These are phyloP conservation scores for Trichosporon coremiiforme DNA, from an alignment of 1,284 basidiomycete species.

Conservation along the genomic window DNA sequence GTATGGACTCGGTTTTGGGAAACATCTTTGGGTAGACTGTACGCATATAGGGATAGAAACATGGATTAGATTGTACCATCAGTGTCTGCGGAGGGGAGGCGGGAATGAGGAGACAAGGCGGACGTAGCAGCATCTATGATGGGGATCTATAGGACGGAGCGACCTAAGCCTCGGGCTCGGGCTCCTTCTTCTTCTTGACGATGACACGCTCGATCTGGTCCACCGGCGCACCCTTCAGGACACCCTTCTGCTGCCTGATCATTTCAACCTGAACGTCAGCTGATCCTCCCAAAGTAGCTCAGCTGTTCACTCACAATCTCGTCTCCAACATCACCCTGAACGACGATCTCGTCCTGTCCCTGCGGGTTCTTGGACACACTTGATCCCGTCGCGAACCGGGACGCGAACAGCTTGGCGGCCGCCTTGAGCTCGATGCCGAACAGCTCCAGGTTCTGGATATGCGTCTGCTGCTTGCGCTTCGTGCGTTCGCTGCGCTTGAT, in stretches of 20 bases:
- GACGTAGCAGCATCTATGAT: not conserved
- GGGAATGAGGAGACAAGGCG: not conserved
- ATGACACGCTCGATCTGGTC: slow-evolving; percentile 46
- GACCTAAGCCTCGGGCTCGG: slow-evolving; percentile 29
- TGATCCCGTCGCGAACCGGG: slow-evolving; percentile 88
- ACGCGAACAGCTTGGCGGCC: slow-evolving; percentile 85
- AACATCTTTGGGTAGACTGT: slow-evolving; percentile 49
- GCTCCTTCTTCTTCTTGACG: slow-evolving; percentile 39
- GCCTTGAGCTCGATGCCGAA: slow-evolving; percentile 92
- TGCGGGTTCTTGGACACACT: slow-evolving; percentile 87
- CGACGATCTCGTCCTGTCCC: slow-evolving; percentile 88
- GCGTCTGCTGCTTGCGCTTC: slow-evolving; percentile 86
- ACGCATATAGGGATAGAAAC: not conserved
- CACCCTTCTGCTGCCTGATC: slow-evolving; percentile 50
- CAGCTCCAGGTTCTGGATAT: slow-evolving; percentile 81
- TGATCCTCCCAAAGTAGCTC: too few relatives aligned
- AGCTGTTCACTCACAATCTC: slow-evolving; percentile 63
- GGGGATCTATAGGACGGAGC: not conserved
- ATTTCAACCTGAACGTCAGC: slow-evolving; percentile 48
- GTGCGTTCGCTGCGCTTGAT: slow-evolving; percentile 91
- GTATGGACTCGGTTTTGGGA: slow-evolving; percentile 52
- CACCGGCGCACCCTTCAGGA: slow-evolving; percentile 57
- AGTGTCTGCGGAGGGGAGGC: not conserved
- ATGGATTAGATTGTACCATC: slow-evolving; percentile 9
- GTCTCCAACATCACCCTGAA: slow-evolving; percentile 90